Conservation (phyloP, 2,329 filamentous ascomycete genomes). For the Claviceps pazoutovae region DNA sequence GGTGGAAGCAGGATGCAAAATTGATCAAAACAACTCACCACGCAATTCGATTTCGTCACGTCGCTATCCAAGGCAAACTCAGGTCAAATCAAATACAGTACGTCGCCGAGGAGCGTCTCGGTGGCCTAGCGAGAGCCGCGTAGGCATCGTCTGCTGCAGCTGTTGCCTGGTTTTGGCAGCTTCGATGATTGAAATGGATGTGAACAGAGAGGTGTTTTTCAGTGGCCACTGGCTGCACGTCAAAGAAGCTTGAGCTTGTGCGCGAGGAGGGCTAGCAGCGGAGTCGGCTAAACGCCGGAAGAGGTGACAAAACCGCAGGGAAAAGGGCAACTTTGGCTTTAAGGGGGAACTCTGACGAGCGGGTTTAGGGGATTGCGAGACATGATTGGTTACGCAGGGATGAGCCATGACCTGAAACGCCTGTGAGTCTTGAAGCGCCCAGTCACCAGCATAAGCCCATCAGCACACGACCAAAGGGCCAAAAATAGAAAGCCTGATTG, state of each 20-base stretch:
- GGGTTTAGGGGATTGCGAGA: neutral
- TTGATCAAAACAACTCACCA: neutral
- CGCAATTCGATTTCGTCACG: neutral
- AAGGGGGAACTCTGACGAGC: neutral
- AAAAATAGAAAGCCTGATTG: constrained; percentile 9
- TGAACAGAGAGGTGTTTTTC: neutral
- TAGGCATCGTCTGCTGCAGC: constrained; percentile 4
- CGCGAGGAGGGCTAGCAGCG: neutral
- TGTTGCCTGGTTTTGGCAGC: neutral
- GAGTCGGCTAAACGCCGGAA: constrained; percentile 3
- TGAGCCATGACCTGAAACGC: constrained; percentile 13
- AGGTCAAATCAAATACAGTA: constrained; percentile 1
- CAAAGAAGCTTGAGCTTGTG: neutral
- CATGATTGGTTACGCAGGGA: constrained; percentile 8
- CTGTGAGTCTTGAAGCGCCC: constrained; percentile 2
- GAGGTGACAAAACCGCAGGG: neutral
- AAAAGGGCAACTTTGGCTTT: neutral
- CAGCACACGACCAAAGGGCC: constrained; percentile 1
- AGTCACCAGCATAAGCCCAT: constrained; percentile 6
- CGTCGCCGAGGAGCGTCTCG: constrained; percentile 5
- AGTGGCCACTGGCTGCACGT: neutral
- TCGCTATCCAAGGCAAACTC: neutral
- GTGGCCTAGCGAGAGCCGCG: constrained; percentile 2
- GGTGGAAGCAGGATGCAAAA: neutral
- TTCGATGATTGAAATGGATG: neutral